Base-by-base conservation (phyloP, 2,329 filamentous ascomycete species). In the Paraconiothyrium brasiliense region DNA sequence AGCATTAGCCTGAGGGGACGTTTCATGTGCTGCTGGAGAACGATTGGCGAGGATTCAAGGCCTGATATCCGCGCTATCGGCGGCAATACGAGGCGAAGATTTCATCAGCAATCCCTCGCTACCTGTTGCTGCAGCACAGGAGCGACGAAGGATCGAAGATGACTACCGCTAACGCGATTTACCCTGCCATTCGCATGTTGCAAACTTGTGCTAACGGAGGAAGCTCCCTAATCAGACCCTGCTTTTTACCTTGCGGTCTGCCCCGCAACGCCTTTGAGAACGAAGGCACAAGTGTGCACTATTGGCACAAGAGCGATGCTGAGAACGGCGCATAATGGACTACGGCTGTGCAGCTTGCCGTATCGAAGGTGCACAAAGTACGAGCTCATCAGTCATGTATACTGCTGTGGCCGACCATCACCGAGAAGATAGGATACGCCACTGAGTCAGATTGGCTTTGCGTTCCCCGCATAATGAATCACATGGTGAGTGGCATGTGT, bases 31-130 rank as follows among this genome's bases (percentile, higher is more conserved):
- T 24, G 20, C 20, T 24, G 43, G n/a, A 24, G 24, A 24, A 11
- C 43, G n/a, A 46, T 46, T 46, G 43, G 43, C 9, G 43, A 24
- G 6, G 43, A 46, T 46, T 46, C 43, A 22, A 24, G 32, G 30
- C 6, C 32, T 37, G 32, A 37, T 2, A 32, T n/a, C 39, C 43
- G 43, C 54, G 54, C 54, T 47, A 48, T 47, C 20, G 41, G 54
- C 54, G 30, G 54, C 54, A 47, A 32, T 43, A 47, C 43, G 35
- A 43, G 48, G 32, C 32, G n/a, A 44, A 44, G 41, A 30, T 14
- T 54, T 30, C 22, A 24, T 46, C 39, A 35, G 41, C 24, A 10
- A 46, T 13, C 22, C 35, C 14, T 55, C 24, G 43, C 43, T 20
- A n/a, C 39, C 14, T 3, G 14, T 16, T 41, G 5, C 37, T 30